Conservation (phyloP, 2,329 filamentous ascomycete species). For the Dactylellina leptospora region DNA sequence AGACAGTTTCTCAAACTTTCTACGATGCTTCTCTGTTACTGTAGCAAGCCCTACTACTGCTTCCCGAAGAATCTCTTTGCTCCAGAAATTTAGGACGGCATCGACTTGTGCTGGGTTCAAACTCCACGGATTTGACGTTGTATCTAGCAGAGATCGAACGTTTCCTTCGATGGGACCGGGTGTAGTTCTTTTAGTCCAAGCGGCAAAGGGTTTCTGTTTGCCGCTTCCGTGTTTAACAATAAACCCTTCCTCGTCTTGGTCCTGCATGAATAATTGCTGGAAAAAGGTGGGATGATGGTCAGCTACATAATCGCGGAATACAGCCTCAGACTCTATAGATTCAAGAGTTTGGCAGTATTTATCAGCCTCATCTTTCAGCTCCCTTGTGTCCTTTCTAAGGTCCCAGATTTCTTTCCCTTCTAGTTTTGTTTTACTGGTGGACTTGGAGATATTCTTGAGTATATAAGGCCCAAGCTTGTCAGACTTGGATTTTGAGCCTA, state of each 20-base stretch:
- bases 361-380: not conserved
- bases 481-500: slow-evolving; percentile 70
- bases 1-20: slow-evolving; percentile 15
- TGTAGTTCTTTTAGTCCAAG: slow-evolving; percentile 2
- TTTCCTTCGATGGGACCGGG: not conserved
- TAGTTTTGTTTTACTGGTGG: slow-evolving; percentile 12
- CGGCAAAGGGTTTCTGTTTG: slow-evolving; percentile 13
- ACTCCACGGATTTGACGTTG: slow-evolving; percentile 10
- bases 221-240: not conserved
- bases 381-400: not conserved
- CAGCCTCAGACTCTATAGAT: slow-evolving; percentile 1
- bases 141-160: slow-evolving; percentile 5
- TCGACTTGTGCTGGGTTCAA: slow-evolving; percentile 5
- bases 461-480: slow-evolving; percentile 60
- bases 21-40: slow-evolving; percentile 15
- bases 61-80: slow-evolving; percentile 18
- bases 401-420: slow-evolving; percentile 27
- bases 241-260: slow-evolving; percentile 23
- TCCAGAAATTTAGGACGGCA: slow-evolving; percentile 27
- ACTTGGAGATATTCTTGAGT: slow-evolving; percentile 9
- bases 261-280: slow-evolving; percentile 2
- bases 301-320: slow-evolving; percentile 3
- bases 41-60: slow-evolving; percentile 8
- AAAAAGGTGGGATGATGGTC: slow-evolving; percentile 11
- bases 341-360: not conserved